These are phyloP conservation scores for Trichoderma semiorbis DNA, from an alignment of 2,329 filamentous ascomycete species.

Conservation along the genomic window DNA sequence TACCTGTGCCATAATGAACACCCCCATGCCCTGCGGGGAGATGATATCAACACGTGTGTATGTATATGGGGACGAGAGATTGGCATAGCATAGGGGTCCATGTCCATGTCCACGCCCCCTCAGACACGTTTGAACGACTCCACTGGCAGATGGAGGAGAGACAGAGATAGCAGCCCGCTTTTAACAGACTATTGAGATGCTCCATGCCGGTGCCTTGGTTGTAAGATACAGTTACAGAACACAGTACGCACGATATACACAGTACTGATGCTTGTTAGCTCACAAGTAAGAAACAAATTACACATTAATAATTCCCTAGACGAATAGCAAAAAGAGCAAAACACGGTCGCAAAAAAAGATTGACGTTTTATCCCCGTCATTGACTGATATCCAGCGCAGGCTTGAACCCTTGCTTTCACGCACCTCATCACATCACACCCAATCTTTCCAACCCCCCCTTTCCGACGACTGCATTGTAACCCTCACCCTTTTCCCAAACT, in stretches of 20 bases:
- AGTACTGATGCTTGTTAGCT: background rate
- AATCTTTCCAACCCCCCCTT: background rate
- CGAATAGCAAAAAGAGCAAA: background rate
- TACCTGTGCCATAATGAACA: background rate
- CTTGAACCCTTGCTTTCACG: background rate
- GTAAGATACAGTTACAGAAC: background rate
- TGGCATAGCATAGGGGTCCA: background rate
- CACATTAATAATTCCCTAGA: background rate
- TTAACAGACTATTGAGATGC: background rate
- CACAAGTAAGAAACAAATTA: background rate
- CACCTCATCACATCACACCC: background rate
- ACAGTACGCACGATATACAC: background rate
- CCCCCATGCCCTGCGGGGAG: background rate
- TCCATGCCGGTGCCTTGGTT: background rate
- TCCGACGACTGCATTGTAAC: background rate
- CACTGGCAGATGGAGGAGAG: background rate
- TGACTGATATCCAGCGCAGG: background rate
- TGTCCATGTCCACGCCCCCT: background rate
- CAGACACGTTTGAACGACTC: constrained; percentile 5
- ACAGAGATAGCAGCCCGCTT: background rate
- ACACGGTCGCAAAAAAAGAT: background rate
- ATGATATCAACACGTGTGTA: background rate
- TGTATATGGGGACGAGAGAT: background rate
- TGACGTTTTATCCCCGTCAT: background rate
- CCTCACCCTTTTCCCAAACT: background rate